Evolutionary conservation across 1,284 basidiomycete species (phyloP), one percentile per base, ranked within the genome.

Genomic region (Cyathus olla): DNA sequence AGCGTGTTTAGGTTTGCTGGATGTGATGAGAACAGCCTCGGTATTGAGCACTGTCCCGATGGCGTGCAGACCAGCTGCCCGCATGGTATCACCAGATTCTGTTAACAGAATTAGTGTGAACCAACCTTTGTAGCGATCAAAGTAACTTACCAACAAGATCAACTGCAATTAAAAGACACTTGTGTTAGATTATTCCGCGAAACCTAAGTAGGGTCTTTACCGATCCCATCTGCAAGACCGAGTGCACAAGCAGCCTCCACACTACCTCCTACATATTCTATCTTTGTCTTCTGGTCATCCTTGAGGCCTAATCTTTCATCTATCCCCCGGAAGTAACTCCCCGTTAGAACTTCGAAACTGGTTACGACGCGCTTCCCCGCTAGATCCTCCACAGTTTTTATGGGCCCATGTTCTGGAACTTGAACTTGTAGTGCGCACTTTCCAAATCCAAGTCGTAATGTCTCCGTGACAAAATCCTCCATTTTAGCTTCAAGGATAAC

Each of bases 51-150:
- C 79, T 2, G 95, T 97, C 48, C 92, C 93, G 72, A 99, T 98
- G 31, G 96, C 90, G 77, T 95, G 94, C 57, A 99, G 85, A 51
- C 97, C 97, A 2, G 97, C 97, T 26, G 97, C 98, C 46, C 97
- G 95, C 98, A 99, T 99, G 2, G 97, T 99, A 72, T 99, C 98
- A 29, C 97, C 97, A n/a, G 95, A 98, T 80, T 99, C 97, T 95
- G 76, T 29, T 61, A 50, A 28, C 47, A 47, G 4, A 28, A 24
- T 66, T 10, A 44, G 62, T 40, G 24, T 56, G 15, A 22, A 31
- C 19, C 50, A 24, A 55, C 37, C 2, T 21, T 39, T 1, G 37
- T 52, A 26, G 27, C 35, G 39, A 22, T n/a, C n/a, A 21, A 48
- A n/a, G 19, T 35, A 24, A 85, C 92, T 71, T 70, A 94, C 95